Percentiles rank a stretch among this genome's conserved stretches.
phyloP scores from a whole-genome alignment of 2,329 filamentous ascomycete genomes.

The Arachnopeziza araneosa region DNA sequence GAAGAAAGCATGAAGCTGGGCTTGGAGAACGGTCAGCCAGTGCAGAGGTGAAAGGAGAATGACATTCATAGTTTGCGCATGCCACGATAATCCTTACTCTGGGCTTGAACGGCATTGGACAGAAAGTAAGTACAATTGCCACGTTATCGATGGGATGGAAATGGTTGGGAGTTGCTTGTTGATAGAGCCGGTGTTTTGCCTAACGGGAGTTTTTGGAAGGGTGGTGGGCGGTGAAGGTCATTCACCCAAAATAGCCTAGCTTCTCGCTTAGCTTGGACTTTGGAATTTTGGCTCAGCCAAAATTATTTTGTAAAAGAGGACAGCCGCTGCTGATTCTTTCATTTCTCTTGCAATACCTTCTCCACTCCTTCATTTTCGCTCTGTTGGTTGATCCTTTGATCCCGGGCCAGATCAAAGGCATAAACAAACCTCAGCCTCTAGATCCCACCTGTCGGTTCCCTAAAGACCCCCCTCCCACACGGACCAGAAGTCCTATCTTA shows the following conservation, averaged over 20 bases:
- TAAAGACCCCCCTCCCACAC: neutral
- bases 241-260: neutral
- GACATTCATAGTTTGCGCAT: too few relatives aligned
- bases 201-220: neutral
- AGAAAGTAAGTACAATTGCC: neutral
- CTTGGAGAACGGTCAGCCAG: too few relatives aligned
- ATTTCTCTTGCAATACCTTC: constrained; percentile 12
- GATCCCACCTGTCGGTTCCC: neutral
- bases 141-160: neutral
- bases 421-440: neutral
- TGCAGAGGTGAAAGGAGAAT: too few relatives aligned
- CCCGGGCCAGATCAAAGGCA: neutral
- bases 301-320: neutral
- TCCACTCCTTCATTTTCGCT: neutral
- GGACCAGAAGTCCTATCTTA: neutral
- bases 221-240: neutral
- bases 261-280: neutral
- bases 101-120: too few relatives aligned
- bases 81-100: too few relatives aligned
- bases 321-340: neutral
- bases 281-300: neutral
- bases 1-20: too few relatives aligned
- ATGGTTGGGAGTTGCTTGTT: neutral
- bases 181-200: neutral
- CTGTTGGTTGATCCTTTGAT: neutral